Evolutionary conservation across 768 basidiomycete genomes (phyloP), one percentile per base, ranked within the genome.

Genomic region (Suillus occidentalis): DNA sequence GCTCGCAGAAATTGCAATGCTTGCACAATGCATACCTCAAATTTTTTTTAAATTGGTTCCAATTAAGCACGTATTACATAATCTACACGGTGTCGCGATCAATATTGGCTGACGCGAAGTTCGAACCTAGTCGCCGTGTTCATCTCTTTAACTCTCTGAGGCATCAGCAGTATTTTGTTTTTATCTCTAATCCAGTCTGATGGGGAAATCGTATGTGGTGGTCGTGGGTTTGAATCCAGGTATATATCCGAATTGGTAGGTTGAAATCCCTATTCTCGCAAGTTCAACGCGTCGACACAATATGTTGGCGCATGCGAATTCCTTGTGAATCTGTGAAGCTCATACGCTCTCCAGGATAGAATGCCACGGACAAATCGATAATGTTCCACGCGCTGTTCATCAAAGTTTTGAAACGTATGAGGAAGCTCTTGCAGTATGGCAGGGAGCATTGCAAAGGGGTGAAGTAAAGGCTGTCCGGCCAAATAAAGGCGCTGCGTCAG

Each of bases 381-480:
- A 80, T 5, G 77, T 86, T 12, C 74, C 81, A 10, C 80, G 79
- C 40, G 72, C 83, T 3, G 66, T 81, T 7, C 71, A 79, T 67
- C 79, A 87, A 64, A 75, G 82, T 53, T 86, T 83, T 67, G 10
- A 64, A 3, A 76, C 81, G 4, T 68, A 80, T 66, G 80, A 75
- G 36, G 80, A 85, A 65, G 86, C 86, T 1, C 42, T 52, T 25
- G 66, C 68, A 7, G 71, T 70, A n/a, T 78, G 74, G 61, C 68
- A 71, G 61, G 73, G 70, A 14, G 76, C 77, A 57, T 37, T 34
- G n/a, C 65, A 65, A 47, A 72, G 72, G 55, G 76, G 74, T 14
- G 74, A 78, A 55, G 71, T 76, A 56, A 62, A n/a, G 50, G 65
- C 43, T 6, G 60, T 67, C 28, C 40, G 31, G 18, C 68, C 66